Evolutionary conservation across 768 basidiomycete genomes (phyloP).

Genomic region (Termitomyces sp.): DNA sequence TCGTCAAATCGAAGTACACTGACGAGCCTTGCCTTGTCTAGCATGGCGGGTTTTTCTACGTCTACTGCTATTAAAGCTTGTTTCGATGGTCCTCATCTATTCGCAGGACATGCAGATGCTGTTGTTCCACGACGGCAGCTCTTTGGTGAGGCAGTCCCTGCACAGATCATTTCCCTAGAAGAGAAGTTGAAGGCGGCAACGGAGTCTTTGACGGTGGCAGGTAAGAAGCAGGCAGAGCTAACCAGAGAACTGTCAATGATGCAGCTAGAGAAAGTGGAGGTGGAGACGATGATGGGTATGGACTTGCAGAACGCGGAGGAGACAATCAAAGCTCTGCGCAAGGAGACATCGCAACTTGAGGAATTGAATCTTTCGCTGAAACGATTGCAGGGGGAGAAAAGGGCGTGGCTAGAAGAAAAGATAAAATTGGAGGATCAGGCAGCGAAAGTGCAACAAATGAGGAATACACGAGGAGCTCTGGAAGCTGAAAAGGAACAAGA

Average conservation of each 20-base stretch:
- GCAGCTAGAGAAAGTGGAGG: constrained; percentile 61
- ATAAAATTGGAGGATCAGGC: constrained; percentile 33
- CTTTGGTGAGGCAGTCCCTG: constrained; percentile 35
- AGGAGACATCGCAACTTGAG: constrained; percentile 46
- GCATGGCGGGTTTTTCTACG: constrained; percentile 33
- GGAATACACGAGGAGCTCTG: constrained; percentile 33
- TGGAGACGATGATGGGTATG: constrained; percentile 57
- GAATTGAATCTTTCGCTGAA: constrained; percentile 41
- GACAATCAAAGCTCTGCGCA: constrained; percentile 50
- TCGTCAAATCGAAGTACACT: constrained; percentile 46
- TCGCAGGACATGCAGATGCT: constrained; percentile 74
- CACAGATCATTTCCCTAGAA: constrained; percentile 51
- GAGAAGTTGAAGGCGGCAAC: constrained; percentile 59
- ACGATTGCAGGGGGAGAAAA: constrained; percentile 42
- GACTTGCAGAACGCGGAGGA: constrained; percentile 67
- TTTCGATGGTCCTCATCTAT: constrained; percentile 82
- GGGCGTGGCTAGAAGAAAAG: constrained; percentile 45
- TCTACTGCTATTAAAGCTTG: constrained; percentile 35
- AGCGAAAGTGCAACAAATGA: constrained; percentile 31
- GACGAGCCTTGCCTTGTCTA: constrained; percentile 42
- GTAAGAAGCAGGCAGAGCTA: constrained; percentile 57
- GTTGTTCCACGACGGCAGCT: constrained; percentile 46
- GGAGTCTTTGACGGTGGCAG: constrained; percentile 49
- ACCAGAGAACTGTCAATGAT: constrained; percentile 56
- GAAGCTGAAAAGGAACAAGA: constrained; percentile 30